Conservation (phyloP, 345 rosid genomes). For the Balakata baccata region DNA sequence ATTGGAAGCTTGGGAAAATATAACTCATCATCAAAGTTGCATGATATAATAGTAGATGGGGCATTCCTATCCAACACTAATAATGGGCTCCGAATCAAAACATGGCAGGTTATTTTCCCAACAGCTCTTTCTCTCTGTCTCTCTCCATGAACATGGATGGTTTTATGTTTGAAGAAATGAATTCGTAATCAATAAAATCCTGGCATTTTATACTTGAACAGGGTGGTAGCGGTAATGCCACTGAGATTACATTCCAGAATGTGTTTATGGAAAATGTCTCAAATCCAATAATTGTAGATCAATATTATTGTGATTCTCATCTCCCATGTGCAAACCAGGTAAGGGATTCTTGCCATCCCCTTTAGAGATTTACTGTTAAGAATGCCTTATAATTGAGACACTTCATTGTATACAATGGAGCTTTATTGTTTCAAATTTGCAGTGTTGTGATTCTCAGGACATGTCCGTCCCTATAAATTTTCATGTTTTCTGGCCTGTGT, state of each 20-base stretch:
- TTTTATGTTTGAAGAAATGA: not conserved
- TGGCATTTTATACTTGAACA: slow-evolving; percentile 26
- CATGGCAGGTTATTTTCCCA: slow-evolving; percentile 76
- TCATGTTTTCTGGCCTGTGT: no score
- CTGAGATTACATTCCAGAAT: slow-evolving; percentile 54
- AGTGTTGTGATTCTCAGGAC: not conserved
- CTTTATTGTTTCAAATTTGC: not conserved
- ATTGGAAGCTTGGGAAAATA: slow-evolving; percentile 90
- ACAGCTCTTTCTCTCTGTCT: slow-evolving; percentile 2
- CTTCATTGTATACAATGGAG: not conserved
- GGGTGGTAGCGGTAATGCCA: slow-evolving; percentile 83
- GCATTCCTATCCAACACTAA: slow-evolving; percentile 61
- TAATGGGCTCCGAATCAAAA: slow-evolving; percentile 87
- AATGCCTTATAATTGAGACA: not conserved
- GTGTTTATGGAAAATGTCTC: slow-evolving; percentile 72
- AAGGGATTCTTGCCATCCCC: not conserved
- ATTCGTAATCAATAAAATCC: slow-evolving; percentile 8
- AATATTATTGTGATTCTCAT: slow-evolving; percentile 75
- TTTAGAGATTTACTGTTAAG: not conserved
- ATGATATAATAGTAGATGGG: slow-evolving; percentile 51
- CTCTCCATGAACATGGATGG: not conserved
- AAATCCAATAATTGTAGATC: slow-evolving; percentile 79
- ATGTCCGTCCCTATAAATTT: no score
- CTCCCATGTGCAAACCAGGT: slow-evolving; percentile 86
- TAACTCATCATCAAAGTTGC: slow-evolving; percentile 53